Conservation (phyloP, 768 basidiomycete species). For the Macrolepiota fuliginosa region DNA sequence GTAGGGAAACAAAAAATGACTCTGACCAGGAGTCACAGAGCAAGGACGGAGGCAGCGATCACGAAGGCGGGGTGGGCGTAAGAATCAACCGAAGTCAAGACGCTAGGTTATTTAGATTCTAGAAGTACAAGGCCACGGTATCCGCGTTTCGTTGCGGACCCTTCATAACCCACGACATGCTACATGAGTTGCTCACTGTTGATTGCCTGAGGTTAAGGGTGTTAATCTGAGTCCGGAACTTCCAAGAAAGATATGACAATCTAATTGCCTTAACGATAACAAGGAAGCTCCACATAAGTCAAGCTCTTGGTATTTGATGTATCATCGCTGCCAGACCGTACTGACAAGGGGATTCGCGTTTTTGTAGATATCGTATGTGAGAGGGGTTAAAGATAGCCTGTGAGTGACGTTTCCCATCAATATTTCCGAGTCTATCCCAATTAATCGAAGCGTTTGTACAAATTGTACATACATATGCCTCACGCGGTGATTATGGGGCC, state of each 20-base stretch:
- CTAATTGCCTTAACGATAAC: slow-evolving; percentile 9
- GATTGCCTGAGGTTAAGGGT: background rate
- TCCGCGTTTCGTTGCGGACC: background rate
- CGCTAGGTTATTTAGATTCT: background rate
- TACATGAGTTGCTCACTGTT: background rate
- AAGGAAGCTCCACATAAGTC: background rate
- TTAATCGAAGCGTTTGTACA: slow-evolving; percentile 10
- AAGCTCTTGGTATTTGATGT: background rate
- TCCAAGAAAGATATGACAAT: background rate
- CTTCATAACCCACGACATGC: background rate
- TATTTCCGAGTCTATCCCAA: background rate
- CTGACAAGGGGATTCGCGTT: slow-evolving; percentile 8
- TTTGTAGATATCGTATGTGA: slow-evolving; percentile 6
- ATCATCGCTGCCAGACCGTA: background rate
- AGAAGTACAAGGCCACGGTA: slow-evolving; percentile 4
- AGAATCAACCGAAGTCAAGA: background rate
- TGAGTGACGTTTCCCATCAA: background rate
- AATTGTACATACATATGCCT: no score
- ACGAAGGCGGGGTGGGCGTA: background rate
- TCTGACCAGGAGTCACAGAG: background rate
- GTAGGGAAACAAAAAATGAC: background rate
- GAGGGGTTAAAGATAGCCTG: background rate
- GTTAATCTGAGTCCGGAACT: background rate
- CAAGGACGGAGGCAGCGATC: background rate
- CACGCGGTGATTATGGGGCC: background rate